These are phyloP conservation scores for Cercophora samala DNA, from an alignment of 495 filamentous ascomycete genomes.

Conservation along the genomic window DNA sequence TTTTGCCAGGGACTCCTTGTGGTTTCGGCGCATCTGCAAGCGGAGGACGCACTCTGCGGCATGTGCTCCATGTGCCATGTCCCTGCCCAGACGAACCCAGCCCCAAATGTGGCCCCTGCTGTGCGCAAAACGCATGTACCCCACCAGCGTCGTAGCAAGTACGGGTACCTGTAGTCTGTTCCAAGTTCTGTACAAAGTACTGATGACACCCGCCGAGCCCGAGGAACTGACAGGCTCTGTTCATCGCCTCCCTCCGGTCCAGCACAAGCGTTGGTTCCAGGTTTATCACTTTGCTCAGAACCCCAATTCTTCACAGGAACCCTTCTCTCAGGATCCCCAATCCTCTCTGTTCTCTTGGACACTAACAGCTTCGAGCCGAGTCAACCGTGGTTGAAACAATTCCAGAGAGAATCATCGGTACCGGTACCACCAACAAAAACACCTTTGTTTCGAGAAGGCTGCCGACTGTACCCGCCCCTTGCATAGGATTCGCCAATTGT, in stretches of 20 bases:
- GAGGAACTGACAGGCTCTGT: background rate
- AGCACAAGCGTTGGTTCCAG: constrained; percentile 10
- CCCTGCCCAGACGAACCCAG: background rate
- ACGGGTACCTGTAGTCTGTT: background rate
- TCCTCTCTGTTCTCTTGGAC: background rate
- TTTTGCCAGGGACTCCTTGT: constrained; percentile 1
- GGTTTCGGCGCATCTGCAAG: background rate
- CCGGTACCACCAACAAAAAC: background rate
- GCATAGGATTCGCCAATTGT: background rate
- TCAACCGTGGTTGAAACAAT: background rate
- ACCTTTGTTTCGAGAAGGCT: constrained; percentile 1
- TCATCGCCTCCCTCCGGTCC: constrained; percentile 4
- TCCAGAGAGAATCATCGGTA: background rate
- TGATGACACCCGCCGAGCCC: constrained; percentile 3
- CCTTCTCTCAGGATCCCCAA: background rate
- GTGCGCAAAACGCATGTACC: background rate
- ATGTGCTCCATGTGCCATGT: background rate
- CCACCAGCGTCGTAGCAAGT: background rate
- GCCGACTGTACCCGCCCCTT: background rate
- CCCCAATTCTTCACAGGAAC: background rate
- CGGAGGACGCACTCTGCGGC: background rate
- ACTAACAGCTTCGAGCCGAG: background rate
- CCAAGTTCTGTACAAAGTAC: background rate
- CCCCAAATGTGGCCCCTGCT: background rate
- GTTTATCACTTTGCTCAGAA: background rate